Conservation (phyloP, 352 stramenopile species). For the Phytopythium ostracodes region DNA sequence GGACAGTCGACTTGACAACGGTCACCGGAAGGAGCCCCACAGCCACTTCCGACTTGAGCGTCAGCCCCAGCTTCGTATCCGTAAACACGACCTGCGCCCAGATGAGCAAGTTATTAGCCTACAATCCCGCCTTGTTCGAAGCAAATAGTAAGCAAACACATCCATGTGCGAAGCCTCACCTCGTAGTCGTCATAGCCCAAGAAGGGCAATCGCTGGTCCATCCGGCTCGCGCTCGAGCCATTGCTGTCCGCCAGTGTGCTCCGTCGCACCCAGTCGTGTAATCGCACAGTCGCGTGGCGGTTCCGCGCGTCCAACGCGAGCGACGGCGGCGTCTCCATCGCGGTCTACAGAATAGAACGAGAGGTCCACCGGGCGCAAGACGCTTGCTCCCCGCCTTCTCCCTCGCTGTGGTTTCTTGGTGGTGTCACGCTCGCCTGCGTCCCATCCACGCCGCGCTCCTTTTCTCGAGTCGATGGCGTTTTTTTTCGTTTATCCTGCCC, state of each 20-base stretch:
- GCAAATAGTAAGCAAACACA: too few relatives aligned
- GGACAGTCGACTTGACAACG: constrained; percentile 51
- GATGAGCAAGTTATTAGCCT: too few relatives aligned
- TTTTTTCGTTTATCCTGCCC: too few relatives aligned
- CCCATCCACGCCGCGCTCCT: background rate
- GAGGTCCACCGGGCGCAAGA: background rate
- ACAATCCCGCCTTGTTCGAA: too few relatives aligned
- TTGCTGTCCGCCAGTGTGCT: background rate
- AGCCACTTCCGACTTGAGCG: constrained; percentile 36
- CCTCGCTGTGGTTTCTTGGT: too few relatives aligned
- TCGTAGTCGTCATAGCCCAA: constrained; percentile 9
- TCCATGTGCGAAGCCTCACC: background rate
- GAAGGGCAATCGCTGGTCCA: background rate
- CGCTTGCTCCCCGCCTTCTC: too few relatives aligned
- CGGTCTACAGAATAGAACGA: background rate
- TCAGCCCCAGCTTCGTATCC: constrained; percentile 55
- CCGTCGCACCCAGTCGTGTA: constrained; percentile 1
- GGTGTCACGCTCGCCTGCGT: too few relatives aligned
- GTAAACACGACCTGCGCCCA: constrained; percentile 41
- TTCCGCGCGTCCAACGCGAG: background rate
- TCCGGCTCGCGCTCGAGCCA: background rate
- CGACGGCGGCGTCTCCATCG: background rate
- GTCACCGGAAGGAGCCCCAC: constrained; percentile 23
- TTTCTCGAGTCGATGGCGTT: background rate
- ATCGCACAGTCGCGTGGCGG: constrained; percentile 4